phyloP scores from a whole-genome alignment of 2,329 filamentous ascomycete species.

The Plenodomus tracheiphilus region DNA sequence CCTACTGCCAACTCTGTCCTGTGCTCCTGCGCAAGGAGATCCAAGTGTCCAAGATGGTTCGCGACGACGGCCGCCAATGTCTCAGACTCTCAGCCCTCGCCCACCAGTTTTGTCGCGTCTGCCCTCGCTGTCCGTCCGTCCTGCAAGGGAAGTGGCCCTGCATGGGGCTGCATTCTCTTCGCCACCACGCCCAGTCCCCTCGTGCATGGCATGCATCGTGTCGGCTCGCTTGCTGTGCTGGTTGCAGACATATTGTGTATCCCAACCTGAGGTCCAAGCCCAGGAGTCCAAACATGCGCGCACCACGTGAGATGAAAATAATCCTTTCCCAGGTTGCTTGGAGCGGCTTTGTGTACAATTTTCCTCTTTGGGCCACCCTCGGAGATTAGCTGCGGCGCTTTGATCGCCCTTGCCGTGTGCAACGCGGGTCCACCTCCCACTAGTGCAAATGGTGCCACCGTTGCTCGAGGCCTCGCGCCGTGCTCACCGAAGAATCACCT shows the following conservation, averaged over 20 bases:
- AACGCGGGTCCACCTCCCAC: constrained; percentile 18
- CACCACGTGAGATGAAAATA: neutral
- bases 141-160: constrained; percentile 15
- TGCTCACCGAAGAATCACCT: neutral
- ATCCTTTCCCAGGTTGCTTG: constrained; percentile 1
- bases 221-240: neutral
- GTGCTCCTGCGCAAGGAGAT: neutral
- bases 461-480: constrained; percentile 7
- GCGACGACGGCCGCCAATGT: neutral
- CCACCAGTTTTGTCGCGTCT: constrained; percentile 13
- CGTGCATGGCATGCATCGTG: too few species aligned
- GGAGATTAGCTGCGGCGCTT: constrained; percentile 34
- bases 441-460: constrained; percentile 2
- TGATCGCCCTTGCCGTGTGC: constrained; percentile 25
- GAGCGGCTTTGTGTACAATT: constrained; percentile 10
- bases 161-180: neutral
- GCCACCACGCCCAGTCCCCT: neutral
- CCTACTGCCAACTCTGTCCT: neutral
- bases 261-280: neutral
- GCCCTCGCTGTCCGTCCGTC: constrained; percentile 9
- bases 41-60: neutral
- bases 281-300: neutral
- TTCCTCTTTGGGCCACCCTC: constrained; percentile 18
- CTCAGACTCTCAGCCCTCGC: neutral
- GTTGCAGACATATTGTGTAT: too few species aligned